phyloP scores from a whole-genome alignment of 73 alveolate genomes.

The Tetrahymena malaccensis region DNA sequence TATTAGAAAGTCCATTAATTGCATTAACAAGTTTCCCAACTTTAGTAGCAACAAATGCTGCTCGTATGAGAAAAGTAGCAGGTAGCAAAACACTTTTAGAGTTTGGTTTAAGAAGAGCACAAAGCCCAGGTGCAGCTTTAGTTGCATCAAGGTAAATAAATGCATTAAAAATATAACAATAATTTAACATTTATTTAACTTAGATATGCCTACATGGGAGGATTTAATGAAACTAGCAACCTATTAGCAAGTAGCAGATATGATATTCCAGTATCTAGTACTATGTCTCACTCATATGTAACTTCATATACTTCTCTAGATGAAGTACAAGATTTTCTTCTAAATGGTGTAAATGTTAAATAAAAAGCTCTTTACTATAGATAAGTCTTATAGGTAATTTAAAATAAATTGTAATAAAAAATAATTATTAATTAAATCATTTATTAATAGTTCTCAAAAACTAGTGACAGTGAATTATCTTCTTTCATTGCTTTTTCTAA shows the following conservation, averaged over 20 bases:
- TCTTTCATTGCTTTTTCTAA: slow-evolving; percentile 62
- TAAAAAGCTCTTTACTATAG: slow-evolving; percentile 30
- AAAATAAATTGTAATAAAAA: not conserved
- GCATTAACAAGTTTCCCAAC: slow-evolving; percentile 52
- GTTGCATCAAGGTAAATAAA: slow-evolving; percentile 8
- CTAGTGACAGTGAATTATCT: slow-evolving; percentile 54
- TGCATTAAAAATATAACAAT: slow-evolving; percentile 8
- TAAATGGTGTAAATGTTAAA: slow-evolving; percentile 33
- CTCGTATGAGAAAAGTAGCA: slow-evolving; percentile 48
- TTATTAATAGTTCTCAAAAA: not conserved
- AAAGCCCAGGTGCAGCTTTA: slow-evolving; percentile 40
- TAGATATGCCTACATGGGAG: slow-evolving; percentile 53
- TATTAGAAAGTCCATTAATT: slow-evolving; percentile 61
- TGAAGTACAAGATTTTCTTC: slow-evolving; percentile 19
- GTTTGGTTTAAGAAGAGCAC: slow-evolving; percentile 61
- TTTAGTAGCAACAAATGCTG: slow-evolving; percentile 49
- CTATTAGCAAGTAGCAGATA: slow-evolving; percentile 42
- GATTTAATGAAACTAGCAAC: slow-evolving; percentile 53
- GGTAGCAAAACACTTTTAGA: slow-evolving; percentile 48
- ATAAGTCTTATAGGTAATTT: slow-evolving; percentile 37
- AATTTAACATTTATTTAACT: not conserved
- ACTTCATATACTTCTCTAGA: slow-evolving; percentile 36
- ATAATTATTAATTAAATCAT: not conserved
- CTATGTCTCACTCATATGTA: slow-evolving; percentile 59
- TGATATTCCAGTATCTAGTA: slow-evolving; percentile 47